Conservation (phyloP, 2,329 filamentous ascomycete genomes). For the Talaromyces amestolkiae region DNA sequence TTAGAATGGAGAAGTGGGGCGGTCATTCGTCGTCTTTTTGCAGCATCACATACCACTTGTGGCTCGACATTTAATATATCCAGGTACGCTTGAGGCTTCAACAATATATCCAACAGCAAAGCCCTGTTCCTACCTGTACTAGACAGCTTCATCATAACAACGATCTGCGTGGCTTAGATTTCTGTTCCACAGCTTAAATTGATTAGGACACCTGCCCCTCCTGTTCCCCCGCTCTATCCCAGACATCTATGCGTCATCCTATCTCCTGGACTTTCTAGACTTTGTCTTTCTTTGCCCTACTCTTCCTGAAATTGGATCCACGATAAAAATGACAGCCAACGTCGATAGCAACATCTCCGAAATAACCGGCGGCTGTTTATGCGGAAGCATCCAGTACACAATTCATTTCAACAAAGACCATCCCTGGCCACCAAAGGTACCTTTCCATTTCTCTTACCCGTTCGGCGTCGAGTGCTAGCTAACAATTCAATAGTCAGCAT, state of each 20-base stretch:
- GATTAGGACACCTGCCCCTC: background rate
- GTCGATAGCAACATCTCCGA: background rate
- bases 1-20: background rate
- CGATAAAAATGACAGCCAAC: background rate
- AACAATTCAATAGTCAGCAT: background rate
- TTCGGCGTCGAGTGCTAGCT: background rate
- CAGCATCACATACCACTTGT: too few species aligned
- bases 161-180: background rate
- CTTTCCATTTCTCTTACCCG: background rate
- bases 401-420: conserved; percentile 2
- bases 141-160: too few species aligned
- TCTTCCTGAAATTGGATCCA: background rate
- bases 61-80: background rate
- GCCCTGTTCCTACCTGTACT: too few species aligned
- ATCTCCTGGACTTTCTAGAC: too few species aligned
- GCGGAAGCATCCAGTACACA: background rate
- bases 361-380: background rate
- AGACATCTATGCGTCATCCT: background rate
- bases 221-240: background rate
- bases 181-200: background rate
- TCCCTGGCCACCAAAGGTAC: conserved; percentile 1
- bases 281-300: background rate
- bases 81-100: background rate
- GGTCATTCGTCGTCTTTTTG: background rate
- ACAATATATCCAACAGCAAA: background rate